phyloP scores from a whole-genome alignment of 805 yeast genomes.

The Wickerhamiella alocasiicola region DNA sequence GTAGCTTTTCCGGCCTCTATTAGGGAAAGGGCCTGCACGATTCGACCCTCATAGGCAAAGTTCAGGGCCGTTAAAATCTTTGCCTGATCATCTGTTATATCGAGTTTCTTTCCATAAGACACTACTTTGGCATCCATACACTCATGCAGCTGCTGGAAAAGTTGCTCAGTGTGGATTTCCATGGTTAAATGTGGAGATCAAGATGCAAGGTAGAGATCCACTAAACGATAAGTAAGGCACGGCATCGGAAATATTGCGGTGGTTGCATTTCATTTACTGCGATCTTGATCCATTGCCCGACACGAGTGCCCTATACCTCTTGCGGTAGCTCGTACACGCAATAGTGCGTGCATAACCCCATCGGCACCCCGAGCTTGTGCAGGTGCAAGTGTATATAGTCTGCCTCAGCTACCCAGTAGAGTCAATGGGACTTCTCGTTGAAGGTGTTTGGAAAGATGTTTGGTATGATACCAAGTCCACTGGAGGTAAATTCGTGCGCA shows the following conservation, averaged over 20 bases:
- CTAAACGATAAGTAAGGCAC: too few species aligned
- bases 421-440: slow-evolving; percentile 23
- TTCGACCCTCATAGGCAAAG: slow-evolving; percentile 6
- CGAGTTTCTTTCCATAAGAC: slow-evolving; percentile 5
- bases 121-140: not conserved
- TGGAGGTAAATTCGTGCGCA: slow-evolving; percentile 22
- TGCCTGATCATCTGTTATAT: slow-evolving; percentile 5
- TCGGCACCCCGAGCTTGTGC: too few species aligned
- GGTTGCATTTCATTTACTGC: too few species aligned
- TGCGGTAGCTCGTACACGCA: too few species aligned
- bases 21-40: slow-evolving; percentile 1
- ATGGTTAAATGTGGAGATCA: too few species aligned
- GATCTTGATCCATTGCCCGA: too few species aligned
- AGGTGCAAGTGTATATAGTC: too few species aligned
- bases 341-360: too few species aligned
- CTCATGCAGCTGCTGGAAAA: not conserved
- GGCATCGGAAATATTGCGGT: too few species aligned
- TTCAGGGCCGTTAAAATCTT: slow-evolving; percentile 1
- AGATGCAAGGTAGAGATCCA: too few species aligned
- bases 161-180: not conserved
- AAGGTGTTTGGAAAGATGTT: slow-evolving; percentile 23
- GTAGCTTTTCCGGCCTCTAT: not conserved
- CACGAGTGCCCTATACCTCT: too few species aligned
- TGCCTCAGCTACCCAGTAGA: too few species aligned
- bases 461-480: slow-evolving; percentile 23